phyloP scores from a whole-genome alignment of 805 yeast genomes.

The Candida rishiriensis region DNA sequence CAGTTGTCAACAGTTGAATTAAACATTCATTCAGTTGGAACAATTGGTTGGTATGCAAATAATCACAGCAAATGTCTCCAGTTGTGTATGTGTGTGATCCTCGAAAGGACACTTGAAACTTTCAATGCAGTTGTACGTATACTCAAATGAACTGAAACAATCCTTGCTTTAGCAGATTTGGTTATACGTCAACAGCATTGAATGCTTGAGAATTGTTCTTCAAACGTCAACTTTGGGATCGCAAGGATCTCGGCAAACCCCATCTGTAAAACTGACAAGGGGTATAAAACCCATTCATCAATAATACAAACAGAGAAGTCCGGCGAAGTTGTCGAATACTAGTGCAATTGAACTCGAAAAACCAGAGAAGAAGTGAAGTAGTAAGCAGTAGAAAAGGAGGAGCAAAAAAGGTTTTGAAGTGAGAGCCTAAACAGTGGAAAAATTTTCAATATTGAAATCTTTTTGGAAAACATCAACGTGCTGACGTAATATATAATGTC shows the following conservation, averaged over 20 bases:
- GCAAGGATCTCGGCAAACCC: too few relatives aligned
- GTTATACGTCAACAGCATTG: too few relatives aligned
- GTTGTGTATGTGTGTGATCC: background rate
- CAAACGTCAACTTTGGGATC: too few relatives aligned
- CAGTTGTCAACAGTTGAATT: slow-evolving; percentile 45
- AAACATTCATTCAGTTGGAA: slow-evolving; percentile 48
- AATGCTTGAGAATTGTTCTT: too few relatives aligned
- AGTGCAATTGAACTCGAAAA: background rate
- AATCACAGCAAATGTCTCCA: slow-evolving; percentile 36
- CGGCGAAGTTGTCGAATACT: background rate
- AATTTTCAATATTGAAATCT: background rate
- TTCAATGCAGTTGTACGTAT: background rate
- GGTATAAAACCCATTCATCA: too few relatives aligned
- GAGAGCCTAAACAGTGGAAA: background rate
- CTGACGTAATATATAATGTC: too few relatives aligned
- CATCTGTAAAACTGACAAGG: too few relatives aligned
- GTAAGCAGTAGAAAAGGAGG: background rate
- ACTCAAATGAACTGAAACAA: background rate
- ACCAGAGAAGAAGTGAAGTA: background rate
- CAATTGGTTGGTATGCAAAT: slow-evolving; percentile 51
- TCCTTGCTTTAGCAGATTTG: too few relatives aligned
- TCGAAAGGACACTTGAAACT: background rate
- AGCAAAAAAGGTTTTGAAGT: background rate
- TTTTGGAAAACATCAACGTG: too few relatives aligned
- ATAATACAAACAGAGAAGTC: background rate